Evolutionary conservation across 1,139 yeast genomes (phyloP).

Genomic region (Yarrowia galli): DNA sequence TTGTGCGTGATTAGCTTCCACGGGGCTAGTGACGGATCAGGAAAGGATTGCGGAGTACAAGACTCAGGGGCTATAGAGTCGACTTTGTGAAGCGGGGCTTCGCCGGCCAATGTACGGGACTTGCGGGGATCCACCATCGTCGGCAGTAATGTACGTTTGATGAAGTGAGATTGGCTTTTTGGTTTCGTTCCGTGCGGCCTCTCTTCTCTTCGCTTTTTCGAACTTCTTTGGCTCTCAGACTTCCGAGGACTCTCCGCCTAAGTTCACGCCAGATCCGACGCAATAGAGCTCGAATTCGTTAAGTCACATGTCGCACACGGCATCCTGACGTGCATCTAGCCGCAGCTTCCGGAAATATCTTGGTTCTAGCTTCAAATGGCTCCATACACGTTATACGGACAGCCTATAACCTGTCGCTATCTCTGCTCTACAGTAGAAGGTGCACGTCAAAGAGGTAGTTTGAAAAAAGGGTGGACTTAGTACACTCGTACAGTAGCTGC

Average conservation of each 20-base stretch:
- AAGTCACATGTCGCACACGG: neutral
- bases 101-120: neutral
- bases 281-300: neutral
- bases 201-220: no score
- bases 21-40: constrained; percentile 13
- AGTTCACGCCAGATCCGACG: neutral
- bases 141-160: no score
- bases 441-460: constrained; percentile 13
- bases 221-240: no score
- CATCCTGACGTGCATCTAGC: neutral
- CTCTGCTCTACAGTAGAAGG: neutral
- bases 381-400: neutral
- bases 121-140: no score
- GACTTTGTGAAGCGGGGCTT: neutral
- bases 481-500: no score
- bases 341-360: neutral
- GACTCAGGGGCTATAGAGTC: neutral
- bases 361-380: neutral
- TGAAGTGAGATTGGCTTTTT: neutral
- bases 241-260: no score
- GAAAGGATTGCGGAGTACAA: neutral
- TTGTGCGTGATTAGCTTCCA: constrained; percentile 19
- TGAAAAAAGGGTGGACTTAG: no score
- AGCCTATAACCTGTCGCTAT: no score
- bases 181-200: no score